Percentiles rank a stretch among this genome's conserved stretches.
These are phyloP conservation scores for Coemansia sp. DNA, from an alignment of 192 early-diverging fungal species.

Conservation along the genomic window DNA sequence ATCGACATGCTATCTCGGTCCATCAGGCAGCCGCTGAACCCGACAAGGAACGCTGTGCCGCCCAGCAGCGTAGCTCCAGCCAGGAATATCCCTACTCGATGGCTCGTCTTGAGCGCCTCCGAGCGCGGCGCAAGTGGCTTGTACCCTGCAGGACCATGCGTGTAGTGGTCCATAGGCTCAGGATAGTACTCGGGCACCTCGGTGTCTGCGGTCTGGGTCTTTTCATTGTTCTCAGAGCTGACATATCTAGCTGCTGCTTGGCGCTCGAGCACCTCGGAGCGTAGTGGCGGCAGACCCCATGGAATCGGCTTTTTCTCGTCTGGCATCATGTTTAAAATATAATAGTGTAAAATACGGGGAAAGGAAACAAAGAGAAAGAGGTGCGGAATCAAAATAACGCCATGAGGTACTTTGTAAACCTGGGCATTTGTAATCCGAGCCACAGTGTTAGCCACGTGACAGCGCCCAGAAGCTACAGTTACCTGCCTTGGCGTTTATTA, in stretches of 20 bases:
- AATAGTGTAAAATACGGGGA: not conserved
- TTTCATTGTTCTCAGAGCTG: not conserved
- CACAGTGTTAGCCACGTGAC: too few relatives aligned
- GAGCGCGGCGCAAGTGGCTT: conserved; percentile 4
- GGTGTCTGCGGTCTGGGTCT: not conserved
- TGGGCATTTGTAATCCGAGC: too few relatives aligned
- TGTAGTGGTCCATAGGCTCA: conserved; percentile 7
- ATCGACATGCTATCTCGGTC: conserved; percentile 9
- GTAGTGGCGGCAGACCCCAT: conserved; percentile 50
- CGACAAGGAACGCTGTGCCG: not conserved
- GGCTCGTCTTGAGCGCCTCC: not conserved
- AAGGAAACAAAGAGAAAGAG: not conserved
- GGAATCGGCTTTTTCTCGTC: conserved; percentile 52
- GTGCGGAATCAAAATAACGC: not conserved
- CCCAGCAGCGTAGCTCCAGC: not conserved
- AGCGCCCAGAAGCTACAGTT: too few relatives aligned
- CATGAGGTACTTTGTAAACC: too few relatives aligned
- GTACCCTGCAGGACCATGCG: conserved; percentile 20
- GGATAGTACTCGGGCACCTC: not conserved
- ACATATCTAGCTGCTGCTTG: not conserved
- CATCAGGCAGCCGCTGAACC: conserved; percentile 7
- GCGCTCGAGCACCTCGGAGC: conserved; percentile 25
- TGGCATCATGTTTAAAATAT: conserved; percentile 37
- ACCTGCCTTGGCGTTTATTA: too few relatives aligned
- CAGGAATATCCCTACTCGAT: not conserved